Base-by-base conservation (phyloP, 1,284 basidiomycete species). In the Naganishia sp. region DNA sequence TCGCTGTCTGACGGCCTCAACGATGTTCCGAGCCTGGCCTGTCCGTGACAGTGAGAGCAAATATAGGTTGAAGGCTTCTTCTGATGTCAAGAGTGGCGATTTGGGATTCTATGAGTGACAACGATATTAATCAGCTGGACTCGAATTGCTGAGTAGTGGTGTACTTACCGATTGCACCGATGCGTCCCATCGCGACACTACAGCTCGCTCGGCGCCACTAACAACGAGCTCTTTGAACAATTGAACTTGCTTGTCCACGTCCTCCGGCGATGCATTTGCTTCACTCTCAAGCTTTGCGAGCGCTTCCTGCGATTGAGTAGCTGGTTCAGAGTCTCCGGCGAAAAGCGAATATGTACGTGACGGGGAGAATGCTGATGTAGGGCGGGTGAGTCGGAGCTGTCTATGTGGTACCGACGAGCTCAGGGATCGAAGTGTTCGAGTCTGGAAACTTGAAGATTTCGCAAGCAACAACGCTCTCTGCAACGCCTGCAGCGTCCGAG, bases 61-160 rank as follows among this genome's bases (percentile, higher is more conserved):
- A 28, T 70, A 70, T 15, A 67, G 58, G 17, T 61, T 63, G 28
- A 70, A 70, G n/a, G 67, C 67, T 54, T 68, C 65, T 43, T 66
- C 54, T 28, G 69, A 70, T 11, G 63, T 35, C 15, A 68, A 45
- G 6, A 70, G 53, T 13, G 66, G 55, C 46, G 66, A 64, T 10
- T 61, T 56, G 7, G 69, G 67, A 49, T 67, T 67, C 67, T 68
- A 25, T n/a, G 51, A 35, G 31, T 0, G 25, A 21, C 13, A 6
- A 31, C 18, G 35, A 10, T 6, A 17, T 21, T 6, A 57, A 31
- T 21, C n/a, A 35, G 25, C 32, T 43, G 42, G 25, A 18, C 25
- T 41, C 28, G 15, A 9, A 28, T 45, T 42, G 21, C 35, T 10
- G 10, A 39, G 35, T 1, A 23, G 13, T 28, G 28, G 41, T 45